Evolutionary conservation across 1,284 basidiomycete genomes (phyloP), one percentile per base, ranked within the genome.

Genomic region (Malassezia slooffiae): DNA sequence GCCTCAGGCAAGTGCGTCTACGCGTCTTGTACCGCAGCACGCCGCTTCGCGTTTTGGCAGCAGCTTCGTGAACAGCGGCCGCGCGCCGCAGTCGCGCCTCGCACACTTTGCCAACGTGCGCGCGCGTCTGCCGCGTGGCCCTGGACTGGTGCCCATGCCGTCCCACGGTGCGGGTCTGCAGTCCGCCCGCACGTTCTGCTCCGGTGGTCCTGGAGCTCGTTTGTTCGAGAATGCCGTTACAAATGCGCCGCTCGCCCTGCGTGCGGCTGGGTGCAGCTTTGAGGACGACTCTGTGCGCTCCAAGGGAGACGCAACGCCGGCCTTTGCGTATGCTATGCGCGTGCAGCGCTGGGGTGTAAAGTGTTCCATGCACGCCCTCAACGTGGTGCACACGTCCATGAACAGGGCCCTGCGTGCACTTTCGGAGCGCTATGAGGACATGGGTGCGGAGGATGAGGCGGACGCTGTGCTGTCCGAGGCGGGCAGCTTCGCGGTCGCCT

Each of bases 171-270:
- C 35, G 2, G 42, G 42, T 8, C 11, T 44, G 16, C 42, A 44
- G 9, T 38, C 34, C 20, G 42, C 42, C 1, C 42, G 42, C 16
- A 9, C 42, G 4, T 44, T 31, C 17, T 23, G 35, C 22, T 24
- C 35, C 4, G 42, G 35, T 2, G 22, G 24, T 10, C 17, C 38
- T 8, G 35, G 35, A 7, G 34, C 29, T 6, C 42, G 35, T 4
- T 21, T 44, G 22, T 44, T 44, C 28, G 42, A 44, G 22, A 38
- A 37, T n/a, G 21, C 38, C 23, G 19, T 44, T 6, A 32, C 42
- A 6, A 38, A 38, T 26, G 26, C 36, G 3, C 35, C 42, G 9
- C 24, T 38, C 13, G 35, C 34, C 3, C 23, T 37, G 2, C 42
- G 35, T 8, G 42, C 34, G 5, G 15, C 15, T 2, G 36, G 35